These are phyloP conservation scores for Solanum sparsipilum DNA, from an alignment of 257 asterid species.

Conservation along the genomic window DNA sequence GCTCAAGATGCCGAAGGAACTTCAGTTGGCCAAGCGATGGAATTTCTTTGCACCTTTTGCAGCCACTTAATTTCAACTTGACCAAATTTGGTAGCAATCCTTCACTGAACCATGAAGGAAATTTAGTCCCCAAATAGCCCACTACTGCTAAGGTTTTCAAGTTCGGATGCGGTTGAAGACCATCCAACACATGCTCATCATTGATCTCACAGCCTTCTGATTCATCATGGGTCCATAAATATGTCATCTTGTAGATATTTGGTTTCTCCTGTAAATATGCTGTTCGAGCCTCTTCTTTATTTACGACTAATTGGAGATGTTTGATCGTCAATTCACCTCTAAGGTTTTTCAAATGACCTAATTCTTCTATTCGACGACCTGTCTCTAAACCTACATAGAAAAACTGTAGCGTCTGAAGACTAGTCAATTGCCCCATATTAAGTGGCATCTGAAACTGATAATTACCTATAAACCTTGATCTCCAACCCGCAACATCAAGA, in stretches of 20 bases:
- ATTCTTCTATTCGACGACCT: conserved; percentile 15
- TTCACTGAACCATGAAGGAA: conserved; percentile 15
- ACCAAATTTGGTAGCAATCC: neutral
- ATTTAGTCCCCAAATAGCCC: neutral
- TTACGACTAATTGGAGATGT: neutral
- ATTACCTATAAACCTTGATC: too few species aligned
- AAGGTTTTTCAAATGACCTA: conserved; percentile 12
- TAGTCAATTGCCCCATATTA: neutral
- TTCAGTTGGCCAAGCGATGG: conserved; percentile 11
- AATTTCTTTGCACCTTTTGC: conserved; percentile 5
- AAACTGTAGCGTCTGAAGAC: neutral
- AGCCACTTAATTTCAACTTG: neutral
- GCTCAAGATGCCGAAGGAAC: neutral
- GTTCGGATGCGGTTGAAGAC: conserved; percentile 8
- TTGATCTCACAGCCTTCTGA: neutral
- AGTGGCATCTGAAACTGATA: neutral
- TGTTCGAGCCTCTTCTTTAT: neutral
- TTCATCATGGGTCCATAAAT: neutral
- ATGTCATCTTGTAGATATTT: neutral
- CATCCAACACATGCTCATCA: conserved; percentile 9
- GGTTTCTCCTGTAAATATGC: neutral
- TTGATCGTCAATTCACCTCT: neutral
- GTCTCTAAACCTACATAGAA: neutral
- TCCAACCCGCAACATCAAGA: too few species aligned
- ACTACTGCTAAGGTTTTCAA: neutral